Conservation (phyloP, 768 basidiomycete genomes). For the Rhizopogon rudus region DNA sequence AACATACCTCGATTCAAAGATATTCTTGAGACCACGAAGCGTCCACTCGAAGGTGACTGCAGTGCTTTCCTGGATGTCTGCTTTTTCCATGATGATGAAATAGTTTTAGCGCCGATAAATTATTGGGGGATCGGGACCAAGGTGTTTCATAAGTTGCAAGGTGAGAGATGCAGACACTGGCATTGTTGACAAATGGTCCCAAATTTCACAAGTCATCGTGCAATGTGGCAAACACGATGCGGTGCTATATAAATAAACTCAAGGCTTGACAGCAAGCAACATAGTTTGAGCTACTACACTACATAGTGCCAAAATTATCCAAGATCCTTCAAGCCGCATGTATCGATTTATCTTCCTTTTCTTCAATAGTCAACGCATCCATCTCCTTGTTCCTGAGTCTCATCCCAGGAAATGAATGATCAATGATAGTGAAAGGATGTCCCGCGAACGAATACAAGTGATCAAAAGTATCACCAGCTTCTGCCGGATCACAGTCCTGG, state of each 20-base stretch:
- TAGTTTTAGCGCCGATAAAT: not conserved
- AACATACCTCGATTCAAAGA: slow-evolving; percentile 68
- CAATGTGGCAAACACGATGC: not conserved
- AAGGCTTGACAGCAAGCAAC: not conserved
- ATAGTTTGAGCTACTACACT: not conserved
- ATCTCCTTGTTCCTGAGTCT: slow-evolving; percentile 13
- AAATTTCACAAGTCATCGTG: not conserved
- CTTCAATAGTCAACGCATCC: not conserved
- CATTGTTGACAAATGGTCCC: not conserved
- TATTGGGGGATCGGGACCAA: not conserved
- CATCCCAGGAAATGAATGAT: slow-evolving; percentile 17
- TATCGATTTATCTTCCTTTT: no score
- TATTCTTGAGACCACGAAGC: slow-evolving; percentile 57
- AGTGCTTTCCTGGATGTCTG: slow-evolving; percentile 46
- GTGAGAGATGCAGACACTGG: not conserved
- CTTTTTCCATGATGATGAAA: slow-evolving; percentile 22
- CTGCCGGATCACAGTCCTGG: slow-evolving; percentile 14
- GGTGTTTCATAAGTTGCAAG: not conserved
- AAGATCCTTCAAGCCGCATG: not conserved
- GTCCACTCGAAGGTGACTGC: slow-evolving; percentile 75
- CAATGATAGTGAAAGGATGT: slow-evolving; percentile 13
- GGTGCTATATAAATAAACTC: no score
- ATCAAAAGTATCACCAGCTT: slow-evolving; percentile 17
- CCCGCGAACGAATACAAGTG: slow-evolving; percentile 20
- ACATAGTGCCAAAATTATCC: not conserved